Evolutionary conservation across 495 filamentous ascomycete species (phyloP), one percentile per base, ranked within the genome.

Genomic region (Hypoxylon lienhwacheense): DNA sequence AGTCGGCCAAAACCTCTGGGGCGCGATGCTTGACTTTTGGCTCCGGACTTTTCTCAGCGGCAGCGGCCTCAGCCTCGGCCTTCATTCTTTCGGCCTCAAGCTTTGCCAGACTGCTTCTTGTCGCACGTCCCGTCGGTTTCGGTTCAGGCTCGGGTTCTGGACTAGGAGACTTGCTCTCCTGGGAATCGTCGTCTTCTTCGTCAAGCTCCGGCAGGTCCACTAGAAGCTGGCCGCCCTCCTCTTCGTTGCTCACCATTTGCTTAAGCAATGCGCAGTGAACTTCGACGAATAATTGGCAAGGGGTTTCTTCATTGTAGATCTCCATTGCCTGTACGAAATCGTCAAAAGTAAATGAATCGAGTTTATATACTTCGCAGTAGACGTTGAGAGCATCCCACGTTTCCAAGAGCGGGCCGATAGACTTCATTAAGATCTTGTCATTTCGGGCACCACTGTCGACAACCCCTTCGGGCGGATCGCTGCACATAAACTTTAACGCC

Each of bases 321-420:
- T 85, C 79, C 77, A 98, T 83, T 3, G 92, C 87, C 63, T 97
- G 89, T 14, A 96, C 71, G 63, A 89, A 97, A 70, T 98, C 95
- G 65, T 98, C 93, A 61, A 98, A 92, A 0, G 92, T 97, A 64
- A 97, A 98, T 0, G 92, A 97, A 66, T 98, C 93, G 16, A 98
- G 77, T 56, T 88, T 82, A 61, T 90, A 95, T 7, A 96, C 85
- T 64, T 96, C 88, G 61, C 90, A 95, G 64, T 95, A 96, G 24
- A 97, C 92, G 63, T 96, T 97, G 17, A 98, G 77, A 4, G 91
- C 96, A 53, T 95, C 87, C 95, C 95, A 98, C 0, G 86, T 89
- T 69, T 96, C 91, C 20, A 97, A 73, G 7, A 97, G 73, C 8
- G 81, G 77, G 1, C 90, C 90, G 7, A 95, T 82, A 2, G 89